Evolutionary conservation across 2,329 filamentous ascomycete genomes (phyloP).

Genomic region (Biscogniauxia mediterranea): DNA sequence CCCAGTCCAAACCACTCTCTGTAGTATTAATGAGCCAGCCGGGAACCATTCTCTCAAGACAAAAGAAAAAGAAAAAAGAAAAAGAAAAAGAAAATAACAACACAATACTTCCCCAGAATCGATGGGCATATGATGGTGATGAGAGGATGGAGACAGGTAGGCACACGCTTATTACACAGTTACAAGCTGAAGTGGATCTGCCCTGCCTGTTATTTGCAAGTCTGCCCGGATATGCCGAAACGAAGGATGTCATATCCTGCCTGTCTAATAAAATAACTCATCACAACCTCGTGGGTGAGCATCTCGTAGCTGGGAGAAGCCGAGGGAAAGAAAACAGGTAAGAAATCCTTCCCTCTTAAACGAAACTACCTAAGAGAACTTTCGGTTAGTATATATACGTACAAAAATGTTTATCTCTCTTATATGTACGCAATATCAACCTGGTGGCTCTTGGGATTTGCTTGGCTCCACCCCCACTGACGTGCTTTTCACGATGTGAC

Average conservation of each 20-base stretch:
- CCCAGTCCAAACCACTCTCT: too few relatives aligned
- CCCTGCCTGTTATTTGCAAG: neutral
- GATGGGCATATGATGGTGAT: neutral
- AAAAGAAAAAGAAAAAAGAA: neutral
- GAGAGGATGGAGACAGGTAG: neutral
- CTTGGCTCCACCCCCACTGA: neutral
- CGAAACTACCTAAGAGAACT: neutral
- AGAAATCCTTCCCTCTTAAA: neutral
- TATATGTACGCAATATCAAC: neutral
- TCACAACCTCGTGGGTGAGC: neutral
- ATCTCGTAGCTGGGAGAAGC: neutral
- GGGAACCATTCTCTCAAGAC: too few relatives aligned
- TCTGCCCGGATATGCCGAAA: neutral
- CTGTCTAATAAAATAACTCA: constrained; percentile 1
- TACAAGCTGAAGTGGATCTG: neutral
- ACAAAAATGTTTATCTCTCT: too few relatives aligned
- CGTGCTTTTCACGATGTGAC: neutral
- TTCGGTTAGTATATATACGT: constrained; percentile 2
- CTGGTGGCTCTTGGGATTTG: neutral
- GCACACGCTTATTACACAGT: neutral
- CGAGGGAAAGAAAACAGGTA: neutral
- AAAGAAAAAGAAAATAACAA: neutral
- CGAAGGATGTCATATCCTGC: neutral
- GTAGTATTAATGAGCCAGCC: too few relatives aligned
- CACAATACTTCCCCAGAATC: neutral